Evolutionary conservation across 495 filamentous ascomycete species (phyloP).

Genomic region (Trypethelium eluteriae): DNA sequence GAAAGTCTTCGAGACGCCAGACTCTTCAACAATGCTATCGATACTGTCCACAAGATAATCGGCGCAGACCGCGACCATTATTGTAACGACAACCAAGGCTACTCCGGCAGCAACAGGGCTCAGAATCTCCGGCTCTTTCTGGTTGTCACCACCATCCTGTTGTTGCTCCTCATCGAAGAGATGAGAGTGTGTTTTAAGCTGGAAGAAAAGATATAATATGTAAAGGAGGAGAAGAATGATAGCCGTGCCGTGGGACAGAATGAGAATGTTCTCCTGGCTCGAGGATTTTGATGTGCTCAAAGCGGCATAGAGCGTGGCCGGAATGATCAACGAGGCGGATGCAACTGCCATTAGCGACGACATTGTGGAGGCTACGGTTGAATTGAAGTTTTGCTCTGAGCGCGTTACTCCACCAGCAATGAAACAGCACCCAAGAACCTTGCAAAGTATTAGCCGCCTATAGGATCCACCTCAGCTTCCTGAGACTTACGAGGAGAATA

Average conservation of each 20-base stretch:
- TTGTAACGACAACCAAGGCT: conserved; percentile 66
- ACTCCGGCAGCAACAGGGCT: conserved; percentile 63
- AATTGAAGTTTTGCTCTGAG: conserved; percentile 71
- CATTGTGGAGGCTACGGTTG: conserved; percentile 86
- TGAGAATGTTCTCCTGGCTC: conserved; percentile 58
- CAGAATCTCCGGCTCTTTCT: conserved; percentile 52
- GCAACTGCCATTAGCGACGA: conserved; percentile 92
- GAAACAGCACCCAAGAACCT: conserved; percentile 91
- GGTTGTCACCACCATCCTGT: conserved; percentile 31
- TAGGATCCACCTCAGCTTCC: background rate
- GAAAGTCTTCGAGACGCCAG: conserved; percentile 88
- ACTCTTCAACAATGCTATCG: conserved; percentile 73
- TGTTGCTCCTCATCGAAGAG: conserved; percentile 66
- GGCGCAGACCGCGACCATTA: conserved; percentile 83
- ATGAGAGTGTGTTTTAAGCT: conserved; percentile 69
- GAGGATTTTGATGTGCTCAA: conserved; percentile 35
- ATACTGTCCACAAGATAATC: conserved; percentile 93
- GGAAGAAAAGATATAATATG: conserved; percentile 83
- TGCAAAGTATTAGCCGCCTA: background rate
- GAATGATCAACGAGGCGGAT: conserved; percentile 85
- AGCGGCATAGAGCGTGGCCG: conserved; percentile 66
- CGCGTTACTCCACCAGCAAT: conserved; percentile 70
- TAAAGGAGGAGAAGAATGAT: conserved; percentile 86
- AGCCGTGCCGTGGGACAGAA: conserved; percentile 82
- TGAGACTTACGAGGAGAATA: conserved; percentile 60